Evolutionary conservation across 768 basidiomycete genomes (phyloP).

Genomic region (Collybiopsis confluens): DNA sequence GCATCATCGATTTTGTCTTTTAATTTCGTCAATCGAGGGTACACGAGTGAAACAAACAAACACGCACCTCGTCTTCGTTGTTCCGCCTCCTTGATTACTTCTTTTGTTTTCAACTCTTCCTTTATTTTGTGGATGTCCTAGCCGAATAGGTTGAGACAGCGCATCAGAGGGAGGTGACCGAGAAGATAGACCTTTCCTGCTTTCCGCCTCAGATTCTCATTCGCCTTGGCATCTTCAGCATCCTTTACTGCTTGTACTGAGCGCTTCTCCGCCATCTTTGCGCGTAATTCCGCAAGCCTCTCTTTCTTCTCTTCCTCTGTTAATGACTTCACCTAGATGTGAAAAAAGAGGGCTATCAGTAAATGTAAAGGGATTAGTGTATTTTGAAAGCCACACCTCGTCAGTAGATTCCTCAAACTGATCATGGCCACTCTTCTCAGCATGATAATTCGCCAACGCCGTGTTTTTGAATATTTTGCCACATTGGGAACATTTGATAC

Average conservation of each 20-base stretch:
- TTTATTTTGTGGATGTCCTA: constrained; percentile 70
- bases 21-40: neutral
- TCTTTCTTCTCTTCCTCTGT: constrained; percentile 91
- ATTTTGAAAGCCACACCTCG: constrained; percentile 48
- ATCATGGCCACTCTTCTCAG: constrained; percentile 92
- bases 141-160: too few species aligned
- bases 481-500: constrained; percentile 81
- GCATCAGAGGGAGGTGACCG: neutral
- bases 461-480: constrained; percentile 84
- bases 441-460: constrained; percentile 87
- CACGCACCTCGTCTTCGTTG: constrained; percentile 69
- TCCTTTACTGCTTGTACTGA: constrained; percentile 69
- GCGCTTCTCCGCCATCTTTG: constrained; percentile 80
- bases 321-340: constrained; percentile 76
- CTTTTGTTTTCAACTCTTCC: constrained; percentile 75
- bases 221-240: constrained; percentile 64
- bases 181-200: constrained; percentile 60
- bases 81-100: constrained; percentile 79
- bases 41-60: neutral
- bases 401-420: constrained; percentile 95
- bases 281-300: constrained; percentile 73
- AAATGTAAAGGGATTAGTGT: constrained; percentile 2
- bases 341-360: neutral
- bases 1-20: constrained; percentile 89
- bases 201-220: constrained; percentile 80